These are phyloP conservation scores for Pseudogymnoascus sp. DNA, from an alignment of 2,329 filamentous ascomycete species.

Conservation along the genomic window DNA sequence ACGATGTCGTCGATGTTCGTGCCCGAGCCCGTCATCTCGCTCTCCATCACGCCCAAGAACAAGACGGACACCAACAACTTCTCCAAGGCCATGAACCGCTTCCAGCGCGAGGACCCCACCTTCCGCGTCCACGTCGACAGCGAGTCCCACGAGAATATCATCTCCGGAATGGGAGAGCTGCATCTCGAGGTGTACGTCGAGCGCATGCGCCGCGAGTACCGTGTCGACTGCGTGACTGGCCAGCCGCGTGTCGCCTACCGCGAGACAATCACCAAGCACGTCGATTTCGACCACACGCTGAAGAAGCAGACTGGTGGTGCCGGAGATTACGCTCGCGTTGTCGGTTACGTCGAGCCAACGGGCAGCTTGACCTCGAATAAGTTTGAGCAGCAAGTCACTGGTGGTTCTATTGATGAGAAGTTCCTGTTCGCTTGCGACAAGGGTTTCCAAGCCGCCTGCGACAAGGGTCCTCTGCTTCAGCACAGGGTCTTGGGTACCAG, in stretches of 20 bases:
- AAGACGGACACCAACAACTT: slow-evolving; percentile 89
- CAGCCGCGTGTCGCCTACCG: slow-evolving; percentile 96
- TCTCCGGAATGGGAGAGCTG: slow-evolving; percentile 95
- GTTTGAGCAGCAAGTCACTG: slow-evolving; percentile 81
- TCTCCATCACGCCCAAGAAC: slow-evolving; percentile 94
- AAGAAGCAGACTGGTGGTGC: slow-evolving; percentile 95
- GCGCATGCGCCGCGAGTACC: slow-evolving; percentile 93
- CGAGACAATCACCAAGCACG: slow-evolving; percentile 75
- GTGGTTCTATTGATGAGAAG: slow-evolving; percentile 91
- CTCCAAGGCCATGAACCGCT: slow-evolving; percentile 96
- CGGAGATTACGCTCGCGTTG: slow-evolving; percentile 89
- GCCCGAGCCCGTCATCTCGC: slow-evolving; percentile 93
- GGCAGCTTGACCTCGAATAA: slow-evolving; percentile 64
- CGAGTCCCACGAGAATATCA: slow-evolving; percentile 94
- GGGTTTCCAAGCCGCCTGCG: slow-evolving; percentile 76
- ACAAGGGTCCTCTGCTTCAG: slow-evolving; percentile 83
- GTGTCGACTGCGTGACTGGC: slow-evolving; percentile 90
- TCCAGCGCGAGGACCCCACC: slow-evolving; percentile 96
- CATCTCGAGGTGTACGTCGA: slow-evolving; percentile 97
- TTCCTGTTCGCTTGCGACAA: slow-evolving; percentile 92
- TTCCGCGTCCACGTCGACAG: slow-evolving; percentile 90
- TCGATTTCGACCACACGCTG: slow-evolving; percentile 86
- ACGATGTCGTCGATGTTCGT: slow-evolving; percentile 98
- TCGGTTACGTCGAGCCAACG: slow-evolving; percentile 85
- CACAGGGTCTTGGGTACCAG: slow-evolving; percentile 83